Evolutionary conservation across 768 basidiomycete species (phyloP), one percentile per base, ranked within the genome.

Genomic region (Stropharia rugosoannulata): DNA sequence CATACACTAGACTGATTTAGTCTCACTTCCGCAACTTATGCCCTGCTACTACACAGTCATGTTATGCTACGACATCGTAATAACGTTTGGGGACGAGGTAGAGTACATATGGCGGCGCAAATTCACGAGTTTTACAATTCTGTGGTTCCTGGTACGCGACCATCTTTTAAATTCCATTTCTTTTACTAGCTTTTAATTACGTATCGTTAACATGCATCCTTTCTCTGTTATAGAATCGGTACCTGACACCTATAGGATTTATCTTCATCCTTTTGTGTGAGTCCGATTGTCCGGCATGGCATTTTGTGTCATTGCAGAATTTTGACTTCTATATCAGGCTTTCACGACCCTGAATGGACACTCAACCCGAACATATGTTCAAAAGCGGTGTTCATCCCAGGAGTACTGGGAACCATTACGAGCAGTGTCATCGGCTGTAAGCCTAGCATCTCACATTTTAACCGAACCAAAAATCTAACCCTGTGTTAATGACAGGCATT

Each of bases 61-160:
- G 46, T 36, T 56, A 6, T 56, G 32, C 39, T 56, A 56, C 16
- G 54, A 56, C 40, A 56, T 56, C 11, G 10, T 56, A 5, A n/a
- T 56, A 7, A 56, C 55, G 2, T 56, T 56, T 25, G 55, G 41
- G 3, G 40, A 56, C 12, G 55, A 56, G 16, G 55, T 56, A 12
- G 49, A 25, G 22, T 25, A 43, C 8, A 45, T 57, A 10, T 57
- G 55, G 55, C 18, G 9, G 49, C 27, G 49, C 8, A 57, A 57
- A 35, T 57, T 57, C 36, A 51, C 35, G 8, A 44, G 37, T 22
- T 51, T 57, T 38, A 57, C 55, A 5, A 15, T 47, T 16, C 38
- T 51, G 6, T 57, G 55, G 47, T 49, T 49, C 27, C 29, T 49
- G 32, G 47, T 49, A 32, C 18, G 47, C 18, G 27, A 13, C 18